Percentiles rank a stretch among this genome's conserved stretches.
Conservation (phyloP, 495 filamentous ascomycete species). For the Talaromyces liani region DNA sequence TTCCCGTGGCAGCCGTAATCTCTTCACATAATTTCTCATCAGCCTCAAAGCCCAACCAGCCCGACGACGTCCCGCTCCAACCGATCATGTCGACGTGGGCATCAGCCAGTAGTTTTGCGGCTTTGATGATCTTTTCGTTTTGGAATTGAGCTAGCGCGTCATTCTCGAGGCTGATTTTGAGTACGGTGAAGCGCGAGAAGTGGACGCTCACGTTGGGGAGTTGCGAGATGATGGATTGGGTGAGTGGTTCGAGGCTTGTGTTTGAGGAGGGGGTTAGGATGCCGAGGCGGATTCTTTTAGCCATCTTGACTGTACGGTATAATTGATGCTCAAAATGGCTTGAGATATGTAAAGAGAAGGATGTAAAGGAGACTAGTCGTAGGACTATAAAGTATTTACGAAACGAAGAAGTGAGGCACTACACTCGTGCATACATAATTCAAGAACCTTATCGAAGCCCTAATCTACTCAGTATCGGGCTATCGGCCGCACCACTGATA, state of each 20-base stretch:
- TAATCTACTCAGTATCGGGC: background rate
- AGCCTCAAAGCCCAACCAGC: conserved; percentile 2
- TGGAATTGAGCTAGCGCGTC: conserved; percentile 1
- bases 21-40: conserved; percentile 1
- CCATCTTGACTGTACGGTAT: background rate
- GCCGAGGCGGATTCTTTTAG: conserved; percentile 3
- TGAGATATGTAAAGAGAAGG: background rate
- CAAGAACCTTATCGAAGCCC: background rate
- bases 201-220: conserved; percentile 4
- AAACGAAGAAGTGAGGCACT: background rate
- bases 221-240: conserved; percentile 6
- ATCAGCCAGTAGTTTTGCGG: conserved; percentile 2
- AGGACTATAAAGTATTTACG: background rate
- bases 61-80: conserved; percentile 6
- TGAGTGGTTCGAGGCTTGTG: conserved; percentile 6
- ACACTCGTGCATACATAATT: background rate
- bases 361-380: background rate
- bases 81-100: conserved; percentile 7
- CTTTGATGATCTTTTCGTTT: conserved; percentile 3
- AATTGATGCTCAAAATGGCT: background rate
- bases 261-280: conserved; percentile 7
- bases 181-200: conserved; percentile 6
- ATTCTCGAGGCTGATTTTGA: conserved; percentile 6
- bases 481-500: background rate
- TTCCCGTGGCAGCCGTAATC: conserved; percentile 5